Evolutionary conservation across 2,329 filamentous ascomycete genomes (phyloP), one percentile per base, ranked within the genome.

Genomic region (Aureobasidium sp.): DNA sequence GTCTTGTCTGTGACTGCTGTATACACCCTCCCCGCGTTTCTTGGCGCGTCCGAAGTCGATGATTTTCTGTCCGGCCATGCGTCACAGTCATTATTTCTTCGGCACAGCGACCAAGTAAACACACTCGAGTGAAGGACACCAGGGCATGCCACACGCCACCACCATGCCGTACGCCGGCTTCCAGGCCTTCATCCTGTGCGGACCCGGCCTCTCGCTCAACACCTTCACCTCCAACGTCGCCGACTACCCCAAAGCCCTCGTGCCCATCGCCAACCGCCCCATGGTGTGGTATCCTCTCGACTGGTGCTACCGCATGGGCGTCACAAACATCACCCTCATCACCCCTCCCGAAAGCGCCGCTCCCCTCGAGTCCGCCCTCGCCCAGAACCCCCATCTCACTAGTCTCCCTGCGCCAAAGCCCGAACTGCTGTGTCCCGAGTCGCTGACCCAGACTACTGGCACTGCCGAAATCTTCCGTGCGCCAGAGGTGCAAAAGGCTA

Each of bases 271-370:
- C 30, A 93, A 93, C 67, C 73, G 88, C 60, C 88, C 88, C 1
- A 93, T 93, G 88, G 84, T 93, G 40, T 91, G 88, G 86, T 93
- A 93, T 67, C 84, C 88, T 5, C 79, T 93, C 35, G 87, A 91
- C 63, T 91, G 88, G 72, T 91, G 87, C 70, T 86, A 89, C 64
- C 81, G 87, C 32, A 87, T 85, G 68, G 87, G 88, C 60, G 81
- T 90, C 59, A 86, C 84, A 72, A 71, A 76, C 59, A 76, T 77
- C 59, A 73, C 84, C 75, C 55, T 85, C 76, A 38, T 85, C 77
- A 66, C 74, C 1, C 73, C 74, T 1, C 68, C 71, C 17, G 74
- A 76, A 59, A 85, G 86, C 3, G 75, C 79, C 41, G 72, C 78
- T 44, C 83, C 85, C 39, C 81, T 90, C 63, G 79, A 78, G 62